Percentiles rank a stretch among this genome's conserved stretches.
These are phyloP conservation scores for Solanum acaule DNA, from an alignment of 257 asterid genomes.

Conservation along the genomic window DNA sequence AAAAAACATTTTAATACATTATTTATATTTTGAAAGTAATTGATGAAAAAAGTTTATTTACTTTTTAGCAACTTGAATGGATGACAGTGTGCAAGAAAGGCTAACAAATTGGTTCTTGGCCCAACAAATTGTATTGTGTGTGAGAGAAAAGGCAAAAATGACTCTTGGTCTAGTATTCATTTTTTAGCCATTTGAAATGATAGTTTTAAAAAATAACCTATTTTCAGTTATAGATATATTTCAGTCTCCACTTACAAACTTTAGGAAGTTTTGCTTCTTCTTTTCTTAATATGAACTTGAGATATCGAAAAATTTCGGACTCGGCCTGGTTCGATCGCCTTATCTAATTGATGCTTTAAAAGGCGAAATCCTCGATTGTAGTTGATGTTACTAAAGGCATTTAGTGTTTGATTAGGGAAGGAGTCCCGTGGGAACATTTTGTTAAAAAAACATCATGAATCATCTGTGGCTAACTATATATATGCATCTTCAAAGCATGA, in stretches of 20 bases:
- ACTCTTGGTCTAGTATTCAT: neutral
- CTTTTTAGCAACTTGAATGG: slow-evolving; percentile 13
- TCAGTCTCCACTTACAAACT: neutral
- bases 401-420: too few relatives aligned
- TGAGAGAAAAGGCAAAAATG: neutral
- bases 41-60: neutral
- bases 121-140: slow-evolving; percentile 16
- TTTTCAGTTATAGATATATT: neutral
- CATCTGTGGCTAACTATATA: too few relatives aligned
- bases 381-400: too few relatives aligned
- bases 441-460: neutral
- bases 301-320: rapidly evolving
- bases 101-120: slow-evolving; percentile 38
- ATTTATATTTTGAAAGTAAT: neutral
- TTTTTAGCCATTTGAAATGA: neutral
- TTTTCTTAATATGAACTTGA: too few relatives aligned
- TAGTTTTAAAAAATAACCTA: neutral
- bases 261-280: neutral
- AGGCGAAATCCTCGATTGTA: too few relatives aligned
- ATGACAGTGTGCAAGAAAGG: slow-evolving; percentile 19
- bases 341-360: too few relatives aligned
- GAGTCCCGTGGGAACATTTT: too few relatives aligned
- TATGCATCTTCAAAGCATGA: neutral
- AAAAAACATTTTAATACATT: too few relatives aligned
- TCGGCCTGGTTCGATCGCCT: too few relatives aligned